These are phyloP conservation scores for Adiantum capillusveneris DNA, from an alignment of 75 land plant species.

Conservation along the genomic window DNA sequence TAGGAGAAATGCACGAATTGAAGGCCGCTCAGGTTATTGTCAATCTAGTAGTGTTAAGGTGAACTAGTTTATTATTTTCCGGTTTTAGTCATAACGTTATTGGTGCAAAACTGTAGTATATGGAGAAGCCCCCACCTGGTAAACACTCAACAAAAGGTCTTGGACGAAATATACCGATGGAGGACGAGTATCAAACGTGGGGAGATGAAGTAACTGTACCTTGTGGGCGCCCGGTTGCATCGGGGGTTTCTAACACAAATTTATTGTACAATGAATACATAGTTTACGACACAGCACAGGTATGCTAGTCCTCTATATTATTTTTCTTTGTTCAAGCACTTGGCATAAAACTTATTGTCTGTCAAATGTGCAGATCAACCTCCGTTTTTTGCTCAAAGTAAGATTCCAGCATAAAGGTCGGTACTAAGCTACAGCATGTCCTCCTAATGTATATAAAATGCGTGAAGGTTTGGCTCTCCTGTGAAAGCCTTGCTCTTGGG, in stretches of 20 bases:
- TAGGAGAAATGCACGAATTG: slow-evolving; percentile 74
- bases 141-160: slow-evolving; percentile 88
- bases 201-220: slow-evolving; percentile 76
- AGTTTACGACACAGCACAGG: slow-evolving; percentile 86
- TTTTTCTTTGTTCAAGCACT: too few relatives aligned
- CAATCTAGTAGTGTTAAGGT: too few relatives aligned
- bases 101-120: slow-evolving; percentile 62
- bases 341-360: neutral
- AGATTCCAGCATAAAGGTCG: slow-evolving; percentile 22
- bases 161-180: slow-evolving; percentile 57
- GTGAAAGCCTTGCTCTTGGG: too few relatives aligned
- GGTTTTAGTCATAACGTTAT: too few relatives aligned
- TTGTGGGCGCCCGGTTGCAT: slow-evolving; percentile 80
- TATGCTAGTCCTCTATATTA: slow-evolving; percentile 5
- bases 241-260: slow-evolving; percentile 47
- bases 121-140: slow-evolving; percentile 82
- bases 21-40: slow-evolving; percentile 58
- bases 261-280: slow-evolving; percentile 91
- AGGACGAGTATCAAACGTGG: slow-evolving; percentile 59
- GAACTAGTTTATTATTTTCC: too few relatives aligned
- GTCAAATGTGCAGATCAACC: slow-evolving; percentile 17
- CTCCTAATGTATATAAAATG: too few relatives aligned
- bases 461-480: too few relatives aligned
- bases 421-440: neutral
- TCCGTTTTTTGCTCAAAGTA: slow-evolving; percentile 33